A percentile compares a stretch with the other conserved stretches of the same genome.
phyloP scores from a whole-genome alignment of 306 rosid species.

The Calophaca sinica region DNA sequence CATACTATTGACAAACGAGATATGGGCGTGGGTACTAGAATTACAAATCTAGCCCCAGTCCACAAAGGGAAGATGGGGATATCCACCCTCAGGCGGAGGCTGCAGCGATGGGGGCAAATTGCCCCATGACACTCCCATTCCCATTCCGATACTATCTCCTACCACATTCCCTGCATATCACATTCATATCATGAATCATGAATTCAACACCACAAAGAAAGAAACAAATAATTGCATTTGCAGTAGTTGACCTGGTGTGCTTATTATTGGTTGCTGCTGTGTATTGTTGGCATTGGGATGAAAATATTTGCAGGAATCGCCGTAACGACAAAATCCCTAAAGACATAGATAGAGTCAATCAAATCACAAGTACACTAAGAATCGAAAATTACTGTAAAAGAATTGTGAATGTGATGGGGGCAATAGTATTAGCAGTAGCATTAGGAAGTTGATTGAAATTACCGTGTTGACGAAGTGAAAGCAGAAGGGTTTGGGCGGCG shows the following conservation, averaged over 20 bases:
- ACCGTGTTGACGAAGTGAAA: conserved; percentile 75
- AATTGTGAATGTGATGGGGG: not conserved
- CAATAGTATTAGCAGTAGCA: no score
- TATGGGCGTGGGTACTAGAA: no score
- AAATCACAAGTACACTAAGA: not conserved
- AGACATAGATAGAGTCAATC: not conserved
- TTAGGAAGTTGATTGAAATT: not conserved
- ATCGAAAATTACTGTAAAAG: not conserved
- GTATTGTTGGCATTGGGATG: conserved; percentile 60
- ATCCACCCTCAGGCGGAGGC: conserved; percentile 78
- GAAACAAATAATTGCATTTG: not conserved
- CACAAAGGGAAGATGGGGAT: conserved; percentile 58
- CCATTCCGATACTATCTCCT: conserved; percentile 55
- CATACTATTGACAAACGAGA: no score
- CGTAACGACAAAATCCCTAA: conserved; percentile 76
- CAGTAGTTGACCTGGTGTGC: conserved; percentile 1
- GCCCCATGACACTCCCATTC: conserved; percentile 59
- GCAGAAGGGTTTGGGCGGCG: conserved; percentile 54
- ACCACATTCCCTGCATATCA: conserved; percentile 56
- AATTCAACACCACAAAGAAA: not conserved
- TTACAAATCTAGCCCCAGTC: conserved; percentile 66
- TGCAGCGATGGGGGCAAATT: conserved; percentile 81
- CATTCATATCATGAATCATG: conserved; percentile 7
- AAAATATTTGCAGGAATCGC: conserved; percentile 74
- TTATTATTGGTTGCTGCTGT: conserved; percentile 49